These are phyloP conservation scores for Lablab purpureus DNA, from an alignment of 306 rosid species.

Conservation along the genomic window DNA sequence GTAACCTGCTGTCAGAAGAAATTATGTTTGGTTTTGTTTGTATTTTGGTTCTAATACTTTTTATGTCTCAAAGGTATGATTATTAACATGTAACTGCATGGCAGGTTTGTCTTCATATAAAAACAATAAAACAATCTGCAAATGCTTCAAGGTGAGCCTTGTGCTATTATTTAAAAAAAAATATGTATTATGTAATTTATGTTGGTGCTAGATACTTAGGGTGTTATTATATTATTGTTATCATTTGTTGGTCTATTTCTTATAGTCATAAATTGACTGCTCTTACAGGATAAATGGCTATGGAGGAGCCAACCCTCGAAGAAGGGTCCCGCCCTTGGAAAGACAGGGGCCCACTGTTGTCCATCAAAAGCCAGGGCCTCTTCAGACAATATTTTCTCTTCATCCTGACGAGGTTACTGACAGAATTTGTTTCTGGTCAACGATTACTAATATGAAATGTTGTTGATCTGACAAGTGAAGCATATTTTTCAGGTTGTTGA, in stretches of 20 bases:
- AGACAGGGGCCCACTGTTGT: conserved; percentile 84
- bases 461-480: conserved; percentile 45
- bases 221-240: conserved; percentile 35
- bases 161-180: conserved; percentile 25
- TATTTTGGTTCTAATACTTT: conserved; percentile 28
- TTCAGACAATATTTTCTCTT: conserved; percentile 87
- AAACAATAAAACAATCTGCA: conserved; percentile 65
- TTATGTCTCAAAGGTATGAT: conserved; percentile 43
- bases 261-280: conserved; percentile 36
- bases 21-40: conserved; percentile 40
- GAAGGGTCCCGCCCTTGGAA: conserved; percentile 69
- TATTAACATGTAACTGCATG: conserved; percentile 46
- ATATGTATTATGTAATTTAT: neutral
- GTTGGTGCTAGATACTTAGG: conserved; percentile 18
- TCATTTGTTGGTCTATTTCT: conserved; percentile 32
- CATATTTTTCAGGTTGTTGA: conserved; percentile 81
- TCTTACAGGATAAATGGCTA: conserved; percentile 72
- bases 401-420: conserved; percentile 82
- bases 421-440: conserved; percentile 42
- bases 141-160: conserved; percentile 76
- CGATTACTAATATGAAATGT: conserved; percentile 19
- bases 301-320: conserved; percentile 75
- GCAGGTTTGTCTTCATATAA: conserved; percentile 94
- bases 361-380: conserved; percentile 97
- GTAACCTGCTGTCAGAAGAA: conserved; percentile 51